These are phyloP conservation scores for Mimosa bimucronata DNA, from an alignment of 306 rosid genomes.

Conservation along the genomic window DNA sequence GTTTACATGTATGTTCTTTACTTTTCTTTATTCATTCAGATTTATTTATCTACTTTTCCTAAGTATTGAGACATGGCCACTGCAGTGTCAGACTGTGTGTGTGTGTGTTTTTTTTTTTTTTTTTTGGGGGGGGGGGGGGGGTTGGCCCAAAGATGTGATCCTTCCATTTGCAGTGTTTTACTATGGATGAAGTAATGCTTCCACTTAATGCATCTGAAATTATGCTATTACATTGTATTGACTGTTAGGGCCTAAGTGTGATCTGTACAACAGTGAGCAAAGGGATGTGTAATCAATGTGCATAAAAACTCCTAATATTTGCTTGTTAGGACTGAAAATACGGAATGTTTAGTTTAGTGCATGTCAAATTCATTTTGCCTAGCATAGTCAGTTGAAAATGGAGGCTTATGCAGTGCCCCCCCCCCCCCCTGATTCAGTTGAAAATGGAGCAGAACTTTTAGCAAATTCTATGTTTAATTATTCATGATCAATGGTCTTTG, in stretches of 20 bases:
- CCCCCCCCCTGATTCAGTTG: too few species aligned
- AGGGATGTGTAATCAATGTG: constrained; percentile 7
- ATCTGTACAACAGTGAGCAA: constrained; percentile 1
- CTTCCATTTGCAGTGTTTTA: neutral
- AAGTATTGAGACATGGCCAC: too few species aligned
- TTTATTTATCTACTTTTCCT: too few species aligned
- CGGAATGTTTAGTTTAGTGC: neutral
- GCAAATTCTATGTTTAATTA: constrained; percentile 18
- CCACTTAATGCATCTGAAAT: neutral
- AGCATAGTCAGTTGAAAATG: too few species aligned
- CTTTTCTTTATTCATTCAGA: constrained; percentile 17
- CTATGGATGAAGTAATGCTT: neutral
- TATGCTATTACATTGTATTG: constrained; percentile 15
- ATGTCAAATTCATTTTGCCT: constrained; percentile 1
- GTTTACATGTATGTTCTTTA: neutral
- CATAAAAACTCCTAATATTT: neutral
- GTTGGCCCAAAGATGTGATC: neutral
- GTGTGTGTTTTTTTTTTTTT: too few species aligned
- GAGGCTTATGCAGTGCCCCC: too few species aligned
- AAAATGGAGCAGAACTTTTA: constrained; percentile 10
- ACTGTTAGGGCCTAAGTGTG: constrained; percentile 16
- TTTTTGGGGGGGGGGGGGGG: too few species aligned
- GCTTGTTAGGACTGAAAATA: constrained; percentile 20
- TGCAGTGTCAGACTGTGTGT: too few species aligned
- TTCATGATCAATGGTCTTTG: constrained; percentile 3